Conservation (phyloP, 2,329 filamentous ascomycete genomes). For the Trichoderma citrinoviride region DNA sequence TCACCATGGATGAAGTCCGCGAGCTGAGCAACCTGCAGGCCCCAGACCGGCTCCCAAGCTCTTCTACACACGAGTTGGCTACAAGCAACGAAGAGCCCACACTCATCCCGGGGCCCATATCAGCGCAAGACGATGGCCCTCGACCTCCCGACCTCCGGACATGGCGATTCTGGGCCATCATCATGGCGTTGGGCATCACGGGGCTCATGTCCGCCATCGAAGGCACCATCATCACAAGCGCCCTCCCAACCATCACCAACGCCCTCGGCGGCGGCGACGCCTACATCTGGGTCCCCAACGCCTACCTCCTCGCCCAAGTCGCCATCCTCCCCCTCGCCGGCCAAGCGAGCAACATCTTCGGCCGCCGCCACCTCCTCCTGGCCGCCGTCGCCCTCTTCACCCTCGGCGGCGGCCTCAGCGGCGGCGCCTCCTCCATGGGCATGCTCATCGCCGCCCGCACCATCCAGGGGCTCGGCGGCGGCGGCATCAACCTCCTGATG, state of each 20-base stretch:
- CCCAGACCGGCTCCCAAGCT: not conserved
- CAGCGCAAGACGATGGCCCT: not conserved
- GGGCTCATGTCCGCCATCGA: conserved; percentile 44
- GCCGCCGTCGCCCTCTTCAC: conserved; percentile 45
- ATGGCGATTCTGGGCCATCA: conserved; percentile 22
- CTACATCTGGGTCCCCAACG: conserved; percentile 14
- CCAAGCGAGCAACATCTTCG: conserved; percentile 51
- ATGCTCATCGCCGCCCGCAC: conserved; percentile 50
- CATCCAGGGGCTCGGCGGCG: conserved; percentile 48
- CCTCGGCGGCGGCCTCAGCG: conserved; percentile 52
- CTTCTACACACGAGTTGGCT: not conserved
- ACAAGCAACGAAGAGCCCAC: not conserved
- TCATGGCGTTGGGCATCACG: conserved; percentile 25
- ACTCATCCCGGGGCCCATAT: too few species aligned
- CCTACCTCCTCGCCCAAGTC: conserved; percentile 23
- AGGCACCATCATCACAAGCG: conserved; percentile 55
- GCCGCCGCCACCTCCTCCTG: conserved; percentile 45
- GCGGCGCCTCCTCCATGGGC: conserved; percentile 41
- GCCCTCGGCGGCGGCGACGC: not conserved
- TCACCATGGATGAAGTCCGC: not conserved
- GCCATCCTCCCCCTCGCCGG: conserved; percentile 37
- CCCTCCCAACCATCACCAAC: conserved; percentile 46
- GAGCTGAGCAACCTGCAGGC: not conserved
- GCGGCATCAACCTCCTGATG: conserved; percentile 36
- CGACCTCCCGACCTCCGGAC: not conserved